These are phyloP conservation scores for Chlorencoelia australis DNA, from an alignment of 2,329 filamentous ascomycete genomes.

Conservation along the genomic window DNA sequence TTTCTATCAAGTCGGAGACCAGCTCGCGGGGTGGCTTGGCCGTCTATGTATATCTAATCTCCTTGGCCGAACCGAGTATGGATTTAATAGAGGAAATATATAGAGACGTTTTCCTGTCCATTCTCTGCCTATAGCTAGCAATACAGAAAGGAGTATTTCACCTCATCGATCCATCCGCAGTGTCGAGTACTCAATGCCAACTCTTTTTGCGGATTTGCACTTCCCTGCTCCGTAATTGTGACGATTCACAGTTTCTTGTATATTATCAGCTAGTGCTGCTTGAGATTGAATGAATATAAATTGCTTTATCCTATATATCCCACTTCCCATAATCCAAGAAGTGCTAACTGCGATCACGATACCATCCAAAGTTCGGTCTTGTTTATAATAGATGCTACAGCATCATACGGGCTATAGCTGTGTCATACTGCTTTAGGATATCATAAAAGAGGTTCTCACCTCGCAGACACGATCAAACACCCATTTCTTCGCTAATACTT, in stretches of 20 bases:
- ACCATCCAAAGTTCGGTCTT: background rate
- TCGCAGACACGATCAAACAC: background rate
- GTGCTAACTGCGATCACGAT: too few relatives aligned
- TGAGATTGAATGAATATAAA: too few relatives aligned
- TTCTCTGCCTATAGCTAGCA: background rate
- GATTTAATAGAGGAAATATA: background rate
- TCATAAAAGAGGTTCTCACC: background rate
- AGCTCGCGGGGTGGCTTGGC: constrained; percentile 1
- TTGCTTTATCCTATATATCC: too few relatives aligned
- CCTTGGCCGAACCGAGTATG: background rate
- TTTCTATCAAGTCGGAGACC: background rate
- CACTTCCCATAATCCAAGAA: too few relatives aligned
- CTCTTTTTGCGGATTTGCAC: background rate
- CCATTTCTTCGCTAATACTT: background rate
- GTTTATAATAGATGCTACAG: background rate
- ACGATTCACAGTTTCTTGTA: background rate
- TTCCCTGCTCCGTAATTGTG: background rate
- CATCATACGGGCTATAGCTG: background rate
- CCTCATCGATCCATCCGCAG: background rate
- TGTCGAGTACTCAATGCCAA: background rate
- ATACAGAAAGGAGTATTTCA: background rate
- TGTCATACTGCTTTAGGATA: background rate
- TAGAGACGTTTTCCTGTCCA: background rate
- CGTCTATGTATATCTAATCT: background rate
- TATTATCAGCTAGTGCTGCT: too few relatives aligned